Base-by-base conservation (phyloP, 202 grass and related monocot species). In the Saccharum hybrid region DNA sequence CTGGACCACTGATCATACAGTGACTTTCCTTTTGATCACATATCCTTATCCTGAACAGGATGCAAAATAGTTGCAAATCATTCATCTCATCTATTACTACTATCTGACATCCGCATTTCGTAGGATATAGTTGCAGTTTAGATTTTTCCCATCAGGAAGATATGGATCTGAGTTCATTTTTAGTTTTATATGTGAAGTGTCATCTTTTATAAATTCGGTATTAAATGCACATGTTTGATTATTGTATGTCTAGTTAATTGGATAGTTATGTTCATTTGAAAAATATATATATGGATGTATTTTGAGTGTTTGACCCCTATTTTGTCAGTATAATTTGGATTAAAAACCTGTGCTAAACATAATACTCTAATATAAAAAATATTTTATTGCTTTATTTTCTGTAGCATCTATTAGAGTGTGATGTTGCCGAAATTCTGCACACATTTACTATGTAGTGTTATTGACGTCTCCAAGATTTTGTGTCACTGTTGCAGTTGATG, bases 401-500 rank as follows among this genome's bases (percentile, higher is more conserved):
- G 38, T 40, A 63, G 28, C 22, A 14, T 18, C 30, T 46, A n/a
- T 70, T 85, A 16, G 18, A 63, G 33, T 70, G 16, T 80, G 36
- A 36, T 62, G 49, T n/a, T 76, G 34, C 54, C 22, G 12, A 81
- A 71, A 36, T 19, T 54, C 1, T 78, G 28, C 67, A 79, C 28
- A 56, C 10, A 36, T 22, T 63, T 26, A 68, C 14, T 62, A 49
- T 28, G 7, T 19, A 33, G 14, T 33, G 70, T 51, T 10, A 43
- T 48, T 48, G 23, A 48, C 23, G 37, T 61, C 42, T 81, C 51
- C 52, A 72, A 12, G 45, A 37, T 40, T 82, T 62, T 5, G 69
- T 49, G n/a, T 15, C 34, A 36, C 34, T 36, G 34, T 36, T 36
- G 34, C 37, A 36, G 8, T 61, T 59, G 63, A 60, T 79, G 62